Evolutionary conservation across 176 grass and related monocot species (phyloP).

Genomic region (Thalia dealbata): DNA sequence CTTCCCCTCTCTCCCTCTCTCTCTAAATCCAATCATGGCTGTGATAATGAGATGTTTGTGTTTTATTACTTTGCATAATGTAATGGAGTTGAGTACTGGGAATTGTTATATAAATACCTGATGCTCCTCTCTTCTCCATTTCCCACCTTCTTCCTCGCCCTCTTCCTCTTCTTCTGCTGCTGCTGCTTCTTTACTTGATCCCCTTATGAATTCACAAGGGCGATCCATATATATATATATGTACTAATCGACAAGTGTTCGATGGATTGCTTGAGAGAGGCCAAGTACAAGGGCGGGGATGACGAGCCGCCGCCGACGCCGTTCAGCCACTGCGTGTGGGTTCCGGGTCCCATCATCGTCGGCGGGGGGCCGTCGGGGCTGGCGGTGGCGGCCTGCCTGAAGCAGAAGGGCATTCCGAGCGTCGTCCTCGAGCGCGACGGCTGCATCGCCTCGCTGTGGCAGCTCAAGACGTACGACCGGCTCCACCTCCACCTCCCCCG

Average conservation of each 20-base stretch:
- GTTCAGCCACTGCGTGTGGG: slow-evolving; percentile 1
- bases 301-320: background rate
- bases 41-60: background rate
- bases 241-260: too few relatives aligned
- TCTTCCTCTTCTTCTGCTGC: too few relatives aligned
- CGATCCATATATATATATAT: too few relatives aligned
- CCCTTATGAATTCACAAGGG: too few relatives aligned
- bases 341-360: slow-evolving; percentile 44
- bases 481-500: slow-evolving; percentile 74
- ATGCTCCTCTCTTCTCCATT: too few relatives aligned
- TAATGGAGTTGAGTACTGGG: too few relatives aligned
- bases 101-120: background rate
- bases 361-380: slow-evolving; percentile 67
- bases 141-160: too few relatives aligned
- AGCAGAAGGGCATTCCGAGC: slow-evolving; percentile 37
- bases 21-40: background rate
- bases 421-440: slow-evolving; percentile 48
- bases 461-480: slow-evolving; percentile 68
- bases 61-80: background rate
- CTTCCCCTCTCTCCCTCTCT: background rate
- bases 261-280: background rate
- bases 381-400: slow-evolving; percentile 49
- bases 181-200: too few relatives aligned
- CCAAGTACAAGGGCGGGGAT: background rate
- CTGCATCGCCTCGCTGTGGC: slow-evolving; percentile 78